Base-by-base conservation (phyloP, 768 basidiomycete species). In the Psilocybe azurescens region DNA sequence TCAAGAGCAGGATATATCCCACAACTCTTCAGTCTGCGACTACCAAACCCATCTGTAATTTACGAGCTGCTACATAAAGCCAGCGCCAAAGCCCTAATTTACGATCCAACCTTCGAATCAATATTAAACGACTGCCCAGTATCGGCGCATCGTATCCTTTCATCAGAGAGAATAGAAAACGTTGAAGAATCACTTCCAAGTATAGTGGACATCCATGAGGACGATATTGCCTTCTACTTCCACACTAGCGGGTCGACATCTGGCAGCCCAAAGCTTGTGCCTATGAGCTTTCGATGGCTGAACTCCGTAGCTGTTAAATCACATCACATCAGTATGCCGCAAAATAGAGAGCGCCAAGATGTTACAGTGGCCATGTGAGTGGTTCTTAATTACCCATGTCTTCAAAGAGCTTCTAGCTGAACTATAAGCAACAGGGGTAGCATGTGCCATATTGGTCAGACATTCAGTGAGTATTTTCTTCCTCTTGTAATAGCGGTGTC, bases 241-340 rank as follows among this genome's bases (percentile, higher is more conserved):
- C 91, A 91, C 72, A 92, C 91, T 9, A 89, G 87, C 61, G 91
- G 91, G 14, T 92, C 90, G 41, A 93, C 91, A 6, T 92, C 90
- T n/a, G 91, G 90, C 53, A 89, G 86, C 68, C 91, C 91, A 0
- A 93, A 91, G 69, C 86, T 93, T 29, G 88, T 93, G 0, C 89
- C 86, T 14, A 88, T 88, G 74, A 89, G 76, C 67, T 86, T 85
- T 66, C 81, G 76, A 30, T 93, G 91, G 91, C 64, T 93, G 30
- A 74, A 84, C 62, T 74, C 82, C n/a, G 84, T 83, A 2, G 74
- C 87, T 55, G 67, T 78, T n/a, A 93, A 93, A 73, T 85, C 89
- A 41, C 71, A 77, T 60, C 79, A 81, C 61, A 78, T 84, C 57
- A 79, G 80, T 60, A 72, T 70, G 65, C 88, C 88, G 53, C 75